Evolutionary conservation across 768 basidiomycete genomes (phyloP).

Genomic region (Pholiota molesta): DNA sequence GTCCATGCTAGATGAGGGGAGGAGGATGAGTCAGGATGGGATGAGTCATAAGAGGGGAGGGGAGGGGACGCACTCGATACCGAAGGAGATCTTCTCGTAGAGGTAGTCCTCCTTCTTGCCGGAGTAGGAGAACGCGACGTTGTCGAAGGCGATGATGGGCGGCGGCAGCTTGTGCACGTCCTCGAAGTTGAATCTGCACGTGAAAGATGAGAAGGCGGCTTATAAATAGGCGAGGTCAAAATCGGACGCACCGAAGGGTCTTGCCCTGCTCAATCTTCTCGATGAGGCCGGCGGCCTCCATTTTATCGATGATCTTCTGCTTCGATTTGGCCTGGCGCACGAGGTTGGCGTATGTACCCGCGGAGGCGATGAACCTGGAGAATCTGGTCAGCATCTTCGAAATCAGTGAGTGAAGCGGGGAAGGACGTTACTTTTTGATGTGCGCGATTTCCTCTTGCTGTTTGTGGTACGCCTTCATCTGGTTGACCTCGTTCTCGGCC

Average conservation of each 20-base stretch:
- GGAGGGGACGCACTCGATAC: slow-evolving; percentile 76
- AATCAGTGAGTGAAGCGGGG: background rate
- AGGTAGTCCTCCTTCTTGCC: slow-evolving; percentile 87
- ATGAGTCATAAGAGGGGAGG: slow-evolving; percentile 9
- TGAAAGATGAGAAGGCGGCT: background rate
- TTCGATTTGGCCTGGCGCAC: slow-evolving; percentile 99
- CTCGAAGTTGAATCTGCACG: slow-evolving; percentile 85
- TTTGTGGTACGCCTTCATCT: slow-evolving; percentile 99
- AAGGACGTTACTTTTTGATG: slow-evolving; percentile 81
- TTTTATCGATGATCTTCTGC: slow-evolving; percentile 99
- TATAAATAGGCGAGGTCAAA: background rate
- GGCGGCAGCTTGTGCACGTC: slow-evolving; percentile 92
- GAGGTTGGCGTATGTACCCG: slow-evolving; percentile 98
- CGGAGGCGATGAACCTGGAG: slow-evolving; percentile 93
- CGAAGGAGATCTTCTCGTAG: slow-evolving; percentile 89
- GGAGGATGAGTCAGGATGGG: too few species aligned
- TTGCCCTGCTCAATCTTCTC: slow-evolving; percentile 83
- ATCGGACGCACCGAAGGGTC: slow-evolving; percentile 52
- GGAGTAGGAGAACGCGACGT: slow-evolving; percentile 95
- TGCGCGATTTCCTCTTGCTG: slow-evolving; percentile 98
- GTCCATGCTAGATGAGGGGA: slow-evolving; percentile 69
- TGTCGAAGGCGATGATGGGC: slow-evolving; percentile 95
- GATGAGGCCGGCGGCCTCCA: slow-evolving; percentile 98
- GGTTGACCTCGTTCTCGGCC: slow-evolving; percentile 97
- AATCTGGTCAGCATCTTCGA: slow-evolving; percentile 7